Evolutionary conservation across 2,329 filamentous ascomycete species (phyloP), one percentile per base, ranked within the genome.

Genomic region (Sporothrix protearum): DNA sequence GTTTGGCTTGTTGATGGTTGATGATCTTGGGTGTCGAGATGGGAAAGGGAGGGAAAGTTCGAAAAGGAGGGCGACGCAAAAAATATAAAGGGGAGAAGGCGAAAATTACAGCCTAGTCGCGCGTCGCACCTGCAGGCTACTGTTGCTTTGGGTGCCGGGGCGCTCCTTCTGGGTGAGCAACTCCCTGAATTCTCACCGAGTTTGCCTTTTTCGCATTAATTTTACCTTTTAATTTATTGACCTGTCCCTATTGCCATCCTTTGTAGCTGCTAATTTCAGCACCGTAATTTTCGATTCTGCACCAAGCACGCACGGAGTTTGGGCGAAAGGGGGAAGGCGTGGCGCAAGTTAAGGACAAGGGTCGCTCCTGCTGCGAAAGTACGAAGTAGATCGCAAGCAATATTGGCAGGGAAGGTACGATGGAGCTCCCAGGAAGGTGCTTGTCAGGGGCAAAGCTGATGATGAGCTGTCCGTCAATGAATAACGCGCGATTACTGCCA

Each of bases 1-100:
- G 63, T 71, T 45, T 63, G 74, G 75, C 79, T 80, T 80, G 81
- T 80, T 82, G 81, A 80, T 79, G 79, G 79, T 75, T 75, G 78
- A 77, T 78, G 79, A 79, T 80, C 76, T 78, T 79, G 73, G 71
- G 71, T 73, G 72, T 74, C 75, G 59, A 69, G 53, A 73, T 74
- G 77, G 51, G 73, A 79, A 80, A 78, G 76, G 76, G 75, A 75
- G 76, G 75, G 74, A 76, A 74, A 30, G n/a, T n/a, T 9, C 67
- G 39, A 67, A 76, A 75, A 75, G 76, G 74, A 74, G 76, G 75
- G 76, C 75, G 76, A 75, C 76, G 74, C 73, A 69, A 74, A 76
- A 78, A 80, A 79, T 80, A 80, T 77, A 70, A 67, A 53, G 73
- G 69, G 72, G 70, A 72, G 42, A 47, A 47, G 72, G 61, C 69